Percentiles rank a stretch among this genome's conserved stretches.
Conservation (phyloP, 169 alveolate species). For the Plasmodium inui region DNA sequence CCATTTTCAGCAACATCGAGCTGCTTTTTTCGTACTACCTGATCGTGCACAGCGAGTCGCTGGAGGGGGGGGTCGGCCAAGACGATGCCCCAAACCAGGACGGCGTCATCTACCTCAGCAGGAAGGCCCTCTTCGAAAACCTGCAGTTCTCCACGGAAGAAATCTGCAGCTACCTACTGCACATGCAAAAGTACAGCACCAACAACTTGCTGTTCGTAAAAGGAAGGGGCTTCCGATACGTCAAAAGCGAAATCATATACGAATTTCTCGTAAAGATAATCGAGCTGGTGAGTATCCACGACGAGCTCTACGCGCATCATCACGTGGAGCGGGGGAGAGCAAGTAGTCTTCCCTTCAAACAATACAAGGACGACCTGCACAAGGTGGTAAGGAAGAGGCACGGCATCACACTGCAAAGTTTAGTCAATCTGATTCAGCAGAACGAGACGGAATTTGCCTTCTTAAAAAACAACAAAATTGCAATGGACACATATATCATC, state of each 20-base stretch:
- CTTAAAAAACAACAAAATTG: slow-evolving; percentile 43
- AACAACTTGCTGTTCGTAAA: slow-evolving; percentile 46
- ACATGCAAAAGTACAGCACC: slow-evolving; percentile 64
- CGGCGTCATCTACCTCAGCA: slow-evolving; percentile 56
- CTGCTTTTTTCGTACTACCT: slow-evolving; percentile 42
- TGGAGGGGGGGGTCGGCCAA: not conserved
- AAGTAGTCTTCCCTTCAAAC: not conserved
- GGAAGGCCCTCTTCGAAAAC: slow-evolving; percentile 56
- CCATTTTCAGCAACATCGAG: slow-evolving; percentile 56
- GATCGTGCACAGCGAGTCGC: slow-evolving; percentile 28
- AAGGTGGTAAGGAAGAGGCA: slow-evolving; percentile 31
- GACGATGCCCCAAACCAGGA: not conserved
- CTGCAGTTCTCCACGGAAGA: slow-evolving; percentile 70
- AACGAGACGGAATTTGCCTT: slow-evolving; percentile 39
- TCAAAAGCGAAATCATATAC: slow-evolving; percentile 57
- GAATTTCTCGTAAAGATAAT: slow-evolving; percentile 57
- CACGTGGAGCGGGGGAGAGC: slow-evolving; percentile 7
- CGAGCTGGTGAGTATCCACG: slow-evolving; percentile 62
- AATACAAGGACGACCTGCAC: slow-evolving; percentile 38
- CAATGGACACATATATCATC: slow-evolving; percentile 52
- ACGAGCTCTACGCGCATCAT: slow-evolving; percentile 39
- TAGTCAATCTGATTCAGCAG: slow-evolving; percentile 29
- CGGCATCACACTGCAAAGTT: slow-evolving; percentile 44
- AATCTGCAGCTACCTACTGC: slow-evolving; percentile 60
- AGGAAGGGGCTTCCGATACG: slow-evolving; percentile 60